A percentile compares a stretch with the other conserved stretches of the same genome.
These are phyloP conservation scores for Boletus rufocinnamomeus DNA, from an alignment of 768 basidiomycete species.

Conservation along the genomic window DNA sequence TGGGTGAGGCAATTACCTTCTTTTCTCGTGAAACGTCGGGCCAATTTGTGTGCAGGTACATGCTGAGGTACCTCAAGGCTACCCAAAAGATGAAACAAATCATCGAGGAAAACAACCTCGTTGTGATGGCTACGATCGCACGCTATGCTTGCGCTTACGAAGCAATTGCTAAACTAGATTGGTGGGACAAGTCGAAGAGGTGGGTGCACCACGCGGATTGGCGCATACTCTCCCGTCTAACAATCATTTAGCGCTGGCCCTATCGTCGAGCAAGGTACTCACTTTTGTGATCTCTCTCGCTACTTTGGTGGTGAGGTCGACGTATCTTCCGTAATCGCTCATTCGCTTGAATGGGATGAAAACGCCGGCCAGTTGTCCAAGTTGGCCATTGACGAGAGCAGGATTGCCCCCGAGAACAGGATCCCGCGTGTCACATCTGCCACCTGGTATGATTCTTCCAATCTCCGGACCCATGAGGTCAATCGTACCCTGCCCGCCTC, in stretches of 20 bases:
- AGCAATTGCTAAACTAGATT: conserved; percentile 76
- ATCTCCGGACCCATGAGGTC: conserved; percentile 20
- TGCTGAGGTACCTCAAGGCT: conserved; percentile 91
- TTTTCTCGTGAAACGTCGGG: background rate
- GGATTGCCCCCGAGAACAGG: conserved; percentile 83
- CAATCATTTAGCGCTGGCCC: conserved; percentile 60
- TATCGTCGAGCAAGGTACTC: conserved; percentile 90
- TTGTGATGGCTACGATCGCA: conserved; percentile 94
- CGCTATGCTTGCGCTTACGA: conserved; percentile 92
- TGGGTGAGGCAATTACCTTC: conserved; percentile 54
- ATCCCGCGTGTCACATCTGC: conserved; percentile 94
- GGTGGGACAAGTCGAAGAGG: conserved; percentile 95
- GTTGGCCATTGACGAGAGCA: conserved; percentile 79
- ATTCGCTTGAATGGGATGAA: conserved; percentile 92
- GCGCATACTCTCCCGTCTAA: conserved; percentile 3
- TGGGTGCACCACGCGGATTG: conserved; percentile 40
- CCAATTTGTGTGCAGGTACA: conserved; percentile 56
- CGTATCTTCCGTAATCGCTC: conserved; percentile 74
- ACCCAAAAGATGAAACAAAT: conserved; percentile 97
- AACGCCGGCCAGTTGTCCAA: conserved; percentile 82
- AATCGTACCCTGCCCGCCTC: conserved; percentile 18
- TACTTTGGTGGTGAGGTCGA: conserved; percentile 98
- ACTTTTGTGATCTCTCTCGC: conserved; percentile 95
- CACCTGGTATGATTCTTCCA: conserved; percentile 62
- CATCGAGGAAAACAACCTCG: conserved; percentile 89